phyloP scores from a whole-genome alignment of 768 basidiomycete species.

The Mycena pura region DNA sequence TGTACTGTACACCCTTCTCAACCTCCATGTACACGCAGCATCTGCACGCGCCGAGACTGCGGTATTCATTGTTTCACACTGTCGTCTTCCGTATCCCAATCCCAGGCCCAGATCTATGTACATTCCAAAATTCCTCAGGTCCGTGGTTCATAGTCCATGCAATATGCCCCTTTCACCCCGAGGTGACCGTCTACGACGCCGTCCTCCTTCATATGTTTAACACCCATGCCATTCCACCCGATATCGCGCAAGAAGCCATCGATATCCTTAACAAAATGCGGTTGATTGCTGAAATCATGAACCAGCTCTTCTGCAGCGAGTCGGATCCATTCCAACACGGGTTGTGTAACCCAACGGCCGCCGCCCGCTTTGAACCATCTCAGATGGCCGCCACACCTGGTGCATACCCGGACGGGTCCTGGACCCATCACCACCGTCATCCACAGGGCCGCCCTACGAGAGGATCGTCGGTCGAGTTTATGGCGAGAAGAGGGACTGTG shows the following conservation, averaged over 20 bases:
- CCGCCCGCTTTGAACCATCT: slow-evolving; percentile 3
- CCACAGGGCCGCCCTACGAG: neutral
- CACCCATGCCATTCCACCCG: neutral
- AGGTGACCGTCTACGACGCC: slow-evolving; percentile 1
- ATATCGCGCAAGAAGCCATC: neutral
- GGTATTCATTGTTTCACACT: no score
- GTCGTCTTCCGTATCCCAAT: no score
- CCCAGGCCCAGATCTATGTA: no score
- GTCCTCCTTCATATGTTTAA: neutral
- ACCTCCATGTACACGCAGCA: no score
- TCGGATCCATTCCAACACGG: neutral
- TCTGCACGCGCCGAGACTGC: no score
- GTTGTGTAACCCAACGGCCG: slow-evolving; percentile 4
- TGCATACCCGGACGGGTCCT: neutral
- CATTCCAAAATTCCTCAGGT: no score
- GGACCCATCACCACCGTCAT: neutral
- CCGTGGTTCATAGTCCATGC: neutral
- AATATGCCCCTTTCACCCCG: neutral
- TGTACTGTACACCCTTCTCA: no score
- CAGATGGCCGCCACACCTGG: neutral
- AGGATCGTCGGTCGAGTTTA: slow-evolving; percentile 11
- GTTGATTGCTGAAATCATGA: neutral
- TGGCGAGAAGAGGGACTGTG: neutral
- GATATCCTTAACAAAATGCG: neutral
- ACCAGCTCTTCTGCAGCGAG: neutral